These are phyloP conservation scores for Aspergillus tubingensis DNA, from an alignment of 2,329 filamentous ascomycete genomes.

Conservation along the genomic window DNA sequence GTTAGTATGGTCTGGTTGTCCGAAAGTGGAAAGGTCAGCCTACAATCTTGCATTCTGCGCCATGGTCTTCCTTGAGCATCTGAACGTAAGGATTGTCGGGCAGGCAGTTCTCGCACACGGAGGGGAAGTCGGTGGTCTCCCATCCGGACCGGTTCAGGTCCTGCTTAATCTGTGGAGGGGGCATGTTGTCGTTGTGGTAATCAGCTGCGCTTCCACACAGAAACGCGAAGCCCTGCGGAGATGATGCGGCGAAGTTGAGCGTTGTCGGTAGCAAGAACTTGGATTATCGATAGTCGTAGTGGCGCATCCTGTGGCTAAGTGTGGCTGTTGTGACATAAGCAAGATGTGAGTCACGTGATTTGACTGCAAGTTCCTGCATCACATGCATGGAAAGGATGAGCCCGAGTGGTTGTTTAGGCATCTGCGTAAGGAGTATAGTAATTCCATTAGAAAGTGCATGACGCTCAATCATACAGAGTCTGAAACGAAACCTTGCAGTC, in stretches of 20 bases:
- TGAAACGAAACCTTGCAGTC: not conserved
- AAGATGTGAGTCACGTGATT: not conserved
- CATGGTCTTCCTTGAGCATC: conserved; percentile 97
- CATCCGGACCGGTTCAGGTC: conserved; percentile 93
- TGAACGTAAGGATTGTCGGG: conserved; percentile 97
- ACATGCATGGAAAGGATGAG: not conserved
- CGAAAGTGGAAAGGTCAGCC: conserved; percentile 13
- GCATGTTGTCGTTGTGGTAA: conserved; percentile 39
- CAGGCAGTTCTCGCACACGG: conserved; percentile 77
- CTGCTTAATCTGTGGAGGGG: conserved; percentile 93
- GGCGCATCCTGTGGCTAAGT: conserved; percentile 9
- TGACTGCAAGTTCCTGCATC: not conserved
- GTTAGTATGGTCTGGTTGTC: conserved; percentile 5
- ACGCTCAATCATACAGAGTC: not conserved
- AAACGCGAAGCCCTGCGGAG: conserved; percentile 3
- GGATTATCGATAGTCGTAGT: conserved; percentile 20
- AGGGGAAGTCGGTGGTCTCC: conserved; percentile 68
- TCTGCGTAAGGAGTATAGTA: too few species aligned
- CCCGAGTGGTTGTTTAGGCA: not conserved
- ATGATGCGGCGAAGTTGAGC: not conserved
- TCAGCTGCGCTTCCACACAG: not conserved
- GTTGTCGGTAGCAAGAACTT: not conserved
- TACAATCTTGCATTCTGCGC: conserved; percentile 75
- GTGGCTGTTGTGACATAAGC: conserved; percentile 13
- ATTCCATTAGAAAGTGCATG: not conserved